These are phyloP conservation scores for Solanum peruvianum DNA, from an alignment of 257 asterid species.

Conservation along the genomic window DNA sequence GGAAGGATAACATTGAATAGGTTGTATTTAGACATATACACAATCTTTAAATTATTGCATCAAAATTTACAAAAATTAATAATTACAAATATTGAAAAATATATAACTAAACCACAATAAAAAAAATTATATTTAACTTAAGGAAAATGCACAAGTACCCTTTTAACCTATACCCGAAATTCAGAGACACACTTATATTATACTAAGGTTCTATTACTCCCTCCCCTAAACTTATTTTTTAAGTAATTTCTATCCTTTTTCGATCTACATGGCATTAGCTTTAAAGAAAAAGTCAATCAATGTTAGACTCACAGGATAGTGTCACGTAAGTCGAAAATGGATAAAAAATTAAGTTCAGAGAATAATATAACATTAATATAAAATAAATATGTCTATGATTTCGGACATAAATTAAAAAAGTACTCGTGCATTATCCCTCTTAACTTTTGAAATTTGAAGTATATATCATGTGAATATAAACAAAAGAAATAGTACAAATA, in stretches of 20 bases:
- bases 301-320: no score
- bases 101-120: neutral
- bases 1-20: rapidly evolving
- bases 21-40: neutral
- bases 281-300: no score
- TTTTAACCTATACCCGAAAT: rapidly evolving
- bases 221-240: no score
- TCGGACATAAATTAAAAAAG: no score
- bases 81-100: neutral
- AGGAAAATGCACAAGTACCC: rapidly evolving
- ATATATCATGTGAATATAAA: neutral
- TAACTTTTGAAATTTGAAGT: neutral
- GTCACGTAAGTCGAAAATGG: no score
- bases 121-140: neutral
- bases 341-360: no score
- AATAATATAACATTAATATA: no score
- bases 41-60: neutral
- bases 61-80: neutral
- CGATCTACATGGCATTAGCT: rapidly evolving
- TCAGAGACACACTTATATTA: no score
- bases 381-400: no score
- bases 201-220: no score
- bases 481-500: neutral
- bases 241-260: no score
- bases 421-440: no score